These are phyloP conservation scores for Periconia macrospinosa DNA, from an alignment of 2,329 filamentous ascomycete genomes.

Conservation along the genomic window DNA sequence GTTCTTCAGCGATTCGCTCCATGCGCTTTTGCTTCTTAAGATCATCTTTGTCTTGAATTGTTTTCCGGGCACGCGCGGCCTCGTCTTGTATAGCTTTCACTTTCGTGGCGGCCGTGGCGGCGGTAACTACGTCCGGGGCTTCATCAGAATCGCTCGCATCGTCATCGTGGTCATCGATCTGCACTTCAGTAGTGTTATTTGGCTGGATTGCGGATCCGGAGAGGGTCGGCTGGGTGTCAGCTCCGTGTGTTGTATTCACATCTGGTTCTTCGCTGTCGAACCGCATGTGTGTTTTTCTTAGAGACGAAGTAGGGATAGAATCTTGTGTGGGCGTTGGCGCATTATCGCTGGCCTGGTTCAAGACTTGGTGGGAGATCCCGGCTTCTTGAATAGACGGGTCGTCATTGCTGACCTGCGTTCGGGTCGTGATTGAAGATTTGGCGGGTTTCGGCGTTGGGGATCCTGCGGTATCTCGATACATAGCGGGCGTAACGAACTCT, in stretches of 20 bases:
- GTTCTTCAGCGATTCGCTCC: conserved; percentile 35
- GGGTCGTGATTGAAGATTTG: not conserved
- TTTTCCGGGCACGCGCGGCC: conserved; percentile 30
- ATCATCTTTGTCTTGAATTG: conserved; percentile 29
- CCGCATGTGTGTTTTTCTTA: conserved; percentile 30
- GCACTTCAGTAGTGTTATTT: not conserved
- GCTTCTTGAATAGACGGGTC: conserved; percentile 16
- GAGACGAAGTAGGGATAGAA: conserved; percentile 7
- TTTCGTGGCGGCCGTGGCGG: conserved; percentile 31
- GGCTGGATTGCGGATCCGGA: not conserved
- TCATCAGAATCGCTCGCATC: conserved; percentile 40
- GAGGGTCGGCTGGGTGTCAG: too few species aligned
- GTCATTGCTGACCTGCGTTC: conserved; percentile 13
- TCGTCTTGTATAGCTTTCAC: conserved; percentile 31
- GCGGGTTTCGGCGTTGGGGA: conserved; percentile 28
- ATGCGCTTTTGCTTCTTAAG: conserved; percentile 31
- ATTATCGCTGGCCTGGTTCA: conserved; percentile 29
- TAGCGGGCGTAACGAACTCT: conserved; percentile 28
- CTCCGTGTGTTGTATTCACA: conserved; percentile 12
- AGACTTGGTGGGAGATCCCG: not conserved
- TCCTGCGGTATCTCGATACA: conserved; percentile 18
- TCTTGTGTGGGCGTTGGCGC: conserved; percentile 16
- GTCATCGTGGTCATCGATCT: conserved; percentile 16
- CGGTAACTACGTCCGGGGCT: conserved; percentile 42
- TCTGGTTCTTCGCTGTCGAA: conserved; percentile 42